Conservation (phyloP, 176 grass and related monocot species). For the Cenchrus fungigraminus region DNA sequence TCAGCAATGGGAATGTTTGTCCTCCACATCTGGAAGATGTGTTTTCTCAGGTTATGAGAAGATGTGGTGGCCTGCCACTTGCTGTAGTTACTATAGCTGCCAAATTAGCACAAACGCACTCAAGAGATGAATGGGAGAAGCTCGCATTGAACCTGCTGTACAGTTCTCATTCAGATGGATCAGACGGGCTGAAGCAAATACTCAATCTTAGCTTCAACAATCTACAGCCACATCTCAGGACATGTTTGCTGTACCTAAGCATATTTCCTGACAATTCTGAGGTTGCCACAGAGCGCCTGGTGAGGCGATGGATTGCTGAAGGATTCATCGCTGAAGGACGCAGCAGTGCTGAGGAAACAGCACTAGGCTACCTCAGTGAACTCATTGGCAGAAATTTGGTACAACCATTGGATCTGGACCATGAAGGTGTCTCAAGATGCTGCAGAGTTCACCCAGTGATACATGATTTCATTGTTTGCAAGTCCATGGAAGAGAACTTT, state of each 20-base stretch:
- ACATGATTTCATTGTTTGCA: constrained; percentile 48
- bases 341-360: constrained; percentile 20
- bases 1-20: background rate
- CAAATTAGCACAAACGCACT: background rate
- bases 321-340: constrained; percentile 19
- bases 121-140: constrained; percentile 41
- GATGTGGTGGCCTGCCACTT: constrained; percentile 48
- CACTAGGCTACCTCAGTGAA: constrained; percentile 38
- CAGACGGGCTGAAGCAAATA: constrained; percentile 36
- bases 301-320: constrained; percentile 53
- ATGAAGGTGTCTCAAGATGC: constrained; percentile 5
- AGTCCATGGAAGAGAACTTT: constrained; percentile 55
- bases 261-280: constrained; percentile 45
- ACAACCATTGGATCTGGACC: constrained; percentile 8
- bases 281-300: constrained; percentile 32
- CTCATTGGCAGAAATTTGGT: constrained; percentile 50
- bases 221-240: constrained; percentile 34
- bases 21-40: constrained; percentile 37
- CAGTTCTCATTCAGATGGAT: constrained; percentile 2
- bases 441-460: constrained; percentile 50
- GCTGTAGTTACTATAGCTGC: constrained; percentile 32
- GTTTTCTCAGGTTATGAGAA: background rate
- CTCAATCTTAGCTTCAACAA: constrained; percentile 51
- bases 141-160: background rate
- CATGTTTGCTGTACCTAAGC: constrained; percentile 51